phyloP scores from a whole-genome alignment of 768 basidiomycete genomes.

The Leccinum sublutescens region DNA sequence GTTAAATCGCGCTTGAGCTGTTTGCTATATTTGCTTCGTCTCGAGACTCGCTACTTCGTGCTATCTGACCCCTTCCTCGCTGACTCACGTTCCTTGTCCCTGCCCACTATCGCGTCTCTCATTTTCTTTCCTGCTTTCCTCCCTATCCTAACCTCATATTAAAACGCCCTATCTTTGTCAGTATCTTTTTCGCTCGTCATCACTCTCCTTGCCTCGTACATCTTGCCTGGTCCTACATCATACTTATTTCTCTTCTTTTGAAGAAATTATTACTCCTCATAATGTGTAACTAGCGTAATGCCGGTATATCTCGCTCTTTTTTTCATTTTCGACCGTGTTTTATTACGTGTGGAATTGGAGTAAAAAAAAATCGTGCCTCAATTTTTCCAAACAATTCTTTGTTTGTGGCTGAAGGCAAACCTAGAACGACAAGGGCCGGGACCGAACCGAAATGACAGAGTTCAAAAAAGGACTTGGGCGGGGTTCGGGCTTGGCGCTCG shows the following conservation, averaged over 20 bases:
- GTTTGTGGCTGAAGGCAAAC: neutral
- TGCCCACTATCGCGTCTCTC: neutral
- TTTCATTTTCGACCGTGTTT: neutral
- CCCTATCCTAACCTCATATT: neutral
- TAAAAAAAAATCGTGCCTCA: neutral
- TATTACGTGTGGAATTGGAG: neutral
- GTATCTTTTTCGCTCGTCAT: neutral
- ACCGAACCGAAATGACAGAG: neutral
- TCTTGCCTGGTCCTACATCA: neutral
- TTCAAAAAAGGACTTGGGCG: neutral
- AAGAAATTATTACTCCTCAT: conserved; percentile 7
- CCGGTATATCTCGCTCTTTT: conserved; percentile 8
- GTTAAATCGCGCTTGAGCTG: neutral
- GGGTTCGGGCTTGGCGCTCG: neutral
- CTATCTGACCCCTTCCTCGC: conserved; percentile 10
- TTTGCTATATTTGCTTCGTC: conserved; percentile 10
- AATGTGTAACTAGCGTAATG: conserved; percentile 33
- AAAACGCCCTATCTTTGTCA: conserved; percentile 2
- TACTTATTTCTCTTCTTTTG: neutral
- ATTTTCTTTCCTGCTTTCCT: neutral
- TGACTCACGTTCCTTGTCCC: conserved; percentile 8
- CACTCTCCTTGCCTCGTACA: neutral
- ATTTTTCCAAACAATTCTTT: neutral
- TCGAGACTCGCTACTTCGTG: conserved; percentile 13
- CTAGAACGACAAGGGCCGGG: neutral